Evolutionary conservation across 176 grass and related monocot genomes (phyloP), one percentile per base, ranked within the genome.

Genomic region (Triticum dicoccoides): DNA sequence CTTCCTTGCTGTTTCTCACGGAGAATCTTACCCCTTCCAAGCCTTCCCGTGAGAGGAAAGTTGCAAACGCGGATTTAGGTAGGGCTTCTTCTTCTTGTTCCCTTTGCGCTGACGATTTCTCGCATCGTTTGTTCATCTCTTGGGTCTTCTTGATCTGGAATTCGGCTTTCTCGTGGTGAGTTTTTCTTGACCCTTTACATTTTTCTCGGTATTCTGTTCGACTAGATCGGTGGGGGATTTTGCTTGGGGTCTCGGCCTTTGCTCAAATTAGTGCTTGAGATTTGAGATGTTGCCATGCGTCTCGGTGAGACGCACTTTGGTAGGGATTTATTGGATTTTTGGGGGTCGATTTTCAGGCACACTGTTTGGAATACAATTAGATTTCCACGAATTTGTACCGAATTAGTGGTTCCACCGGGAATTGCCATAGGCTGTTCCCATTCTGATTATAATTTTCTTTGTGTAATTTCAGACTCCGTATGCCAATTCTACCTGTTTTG

Each of bases 121-220:
- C 5, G 23, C 33, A 1, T 1, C 23, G 18, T 49, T 35, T 33
- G 34, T 11, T 42, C 65, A 61, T 66, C 44, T 33, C 20, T 56
- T 18, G 3, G 5, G 65, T 1, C 30, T 52, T 77, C 65, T 30
- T 61, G 42, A 65, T 65, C 30, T 8, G 34, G 75, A 80, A 61
- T 39, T 42, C 47, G 59, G 15, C 9, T 79, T 71, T 24, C 63
- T 45, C 62, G 71, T 9, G n/a, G 88, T 86, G 84, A 34, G 65
- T 82, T 90, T 70, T 41, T 38, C 68, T 51, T 39, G 13, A 35
- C 58, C 65, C 21, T n/a, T 74, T 35, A 62, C 39, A 2, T 37
- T 21, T 13, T 25, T 18, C 51, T 9, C 61, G 23, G 18, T 62
- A 10, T 20, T 35, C 4, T 78, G 37, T 2, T 1, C 6, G 20